These are phyloP conservation scores for Venturia pyrina DNA, from an alignment of 2,329 filamentous ascomycete genomes.

Conservation along the genomic window DNA sequence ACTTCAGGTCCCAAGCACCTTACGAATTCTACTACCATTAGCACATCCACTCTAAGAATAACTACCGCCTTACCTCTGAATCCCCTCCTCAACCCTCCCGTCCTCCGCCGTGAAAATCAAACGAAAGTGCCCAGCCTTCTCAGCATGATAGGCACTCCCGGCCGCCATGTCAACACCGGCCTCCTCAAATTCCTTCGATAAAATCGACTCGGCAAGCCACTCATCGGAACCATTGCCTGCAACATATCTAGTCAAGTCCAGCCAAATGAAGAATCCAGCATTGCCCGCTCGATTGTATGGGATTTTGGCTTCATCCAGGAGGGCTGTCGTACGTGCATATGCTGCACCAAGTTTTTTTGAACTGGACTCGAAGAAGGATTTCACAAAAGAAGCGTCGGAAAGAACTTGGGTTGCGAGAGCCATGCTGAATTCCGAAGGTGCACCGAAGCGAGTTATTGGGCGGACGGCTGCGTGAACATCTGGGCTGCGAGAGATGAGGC, in stretches of 20 bases:
- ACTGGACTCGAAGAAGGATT: slow-evolving; percentile 17
- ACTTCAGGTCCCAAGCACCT: not conserved
- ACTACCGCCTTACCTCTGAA: not conserved
- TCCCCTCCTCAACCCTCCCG: slow-evolving; percentile 8
- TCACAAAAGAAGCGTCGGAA: slow-evolving; percentile 19
- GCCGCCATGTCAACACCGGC: slow-evolving; percentile 43
- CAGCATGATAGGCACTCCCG: slow-evolving; percentile 35
- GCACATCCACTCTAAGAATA: not conserved
- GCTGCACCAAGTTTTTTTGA: slow-evolving; percentile 16
- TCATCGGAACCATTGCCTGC: slow-evolving; percentile 21
- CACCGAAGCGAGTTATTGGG: slow-evolving; percentile 19
- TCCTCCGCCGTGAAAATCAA: slow-evolving; percentile 33
- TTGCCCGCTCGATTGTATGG: slow-evolving; percentile 28
- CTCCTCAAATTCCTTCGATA: slow-evolving; percentile 35
- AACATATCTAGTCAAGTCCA: slow-evolving; percentile 31
- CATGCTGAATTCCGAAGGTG: slow-evolving; percentile 22
- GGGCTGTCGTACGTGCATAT: slow-evolving; percentile 15
- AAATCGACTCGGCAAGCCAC: slow-evolving; percentile 29
- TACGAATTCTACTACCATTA: not conserved
- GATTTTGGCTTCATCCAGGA: slow-evolving; percentile 25
- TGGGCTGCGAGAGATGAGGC: slow-evolving; percentile 19
- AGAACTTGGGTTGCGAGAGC: slow-evolving; percentile 24
- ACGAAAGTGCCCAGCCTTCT: slow-evolving; percentile 43
- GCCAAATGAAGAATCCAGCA: slow-evolving; percentile 38
- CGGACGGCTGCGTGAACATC: slow-evolving; percentile 19